Base-by-base conservation (phyloP, 345 rosid genomes). In the Euphorbia tirucalli region DNA sequence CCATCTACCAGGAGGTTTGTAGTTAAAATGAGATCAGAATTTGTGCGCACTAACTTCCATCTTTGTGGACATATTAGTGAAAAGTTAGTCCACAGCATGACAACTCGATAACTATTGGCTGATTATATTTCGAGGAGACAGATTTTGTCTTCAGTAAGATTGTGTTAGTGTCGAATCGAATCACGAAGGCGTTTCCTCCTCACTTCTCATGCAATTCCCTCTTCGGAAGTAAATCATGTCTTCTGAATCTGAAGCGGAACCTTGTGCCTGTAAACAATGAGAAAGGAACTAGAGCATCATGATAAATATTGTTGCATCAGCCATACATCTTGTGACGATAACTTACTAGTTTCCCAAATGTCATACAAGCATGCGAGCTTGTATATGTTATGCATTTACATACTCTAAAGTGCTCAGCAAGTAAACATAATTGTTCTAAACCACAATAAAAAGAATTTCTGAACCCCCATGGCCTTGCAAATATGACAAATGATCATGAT, bases 171-270 rank as follows among this genome's bases (percentile, higher is more conserved):
- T 58, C 64, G 52, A 39, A 50, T 39, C 41, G 49, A 58, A 43
- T 49, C 15, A 48, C 18, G 15, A 6, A 22, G 41, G 25, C 56
- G 37, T 41, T 48, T 19, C 27, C 60, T 43, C 72, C 78, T 71
- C 72, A 96, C 83, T 86, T 89, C 59, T 89, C 93, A 21, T 82
- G 94, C 69, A 85, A 30, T 77, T 93, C 97, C 79, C 84, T 83
- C 69, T 85, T 96, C 0, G 96, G 99, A 37, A 92, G 98, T 52
- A 83, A 67, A 78, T 93, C 99, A 71, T 30, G 79, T 75, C 91
- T 88, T 78, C 90, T 83, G 73, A 89, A 84, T 85, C 98, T 82
- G 80, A 84, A 88, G 63, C 87, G 82, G 76, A 93, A 84, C 83
- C 90, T 85, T 71, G 84, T 52, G 71, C 97, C 99, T 90, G 69